Percentiles rank a stretch among this genome's conserved stretches.
Evolutionary conservation across 208 protist genomes (phyloP).

Genomic region (Lotmaria passim): DNA sequence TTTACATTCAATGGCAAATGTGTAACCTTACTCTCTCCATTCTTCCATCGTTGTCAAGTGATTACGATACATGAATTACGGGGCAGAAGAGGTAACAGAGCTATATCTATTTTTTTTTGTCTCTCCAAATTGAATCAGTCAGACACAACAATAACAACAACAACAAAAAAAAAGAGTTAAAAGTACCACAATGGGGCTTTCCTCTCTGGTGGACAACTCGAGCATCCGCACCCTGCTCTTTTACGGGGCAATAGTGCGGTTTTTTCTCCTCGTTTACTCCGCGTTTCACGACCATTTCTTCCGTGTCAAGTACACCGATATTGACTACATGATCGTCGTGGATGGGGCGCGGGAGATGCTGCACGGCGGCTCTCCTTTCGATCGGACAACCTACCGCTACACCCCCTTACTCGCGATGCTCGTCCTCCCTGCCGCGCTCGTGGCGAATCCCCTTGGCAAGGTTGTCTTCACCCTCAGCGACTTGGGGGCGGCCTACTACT

Average conservation of each 20-base stretch:
- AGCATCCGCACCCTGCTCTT: constrained; percentile 48
- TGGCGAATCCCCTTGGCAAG: constrained; percentile 79
- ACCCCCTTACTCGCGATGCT: constrained; percentile 91
- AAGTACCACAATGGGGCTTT: constrained; percentile 6
- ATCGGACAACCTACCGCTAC: constrained; percentile 95
- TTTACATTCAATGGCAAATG: no score
- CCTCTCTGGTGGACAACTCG: constrained; percentile 26
- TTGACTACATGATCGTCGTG: constrained; percentile 96
- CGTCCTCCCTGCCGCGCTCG: constrained; percentile 79
- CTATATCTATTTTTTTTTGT: no score
- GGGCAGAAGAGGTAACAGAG: no score
- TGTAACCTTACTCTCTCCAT: no score
- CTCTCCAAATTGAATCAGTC: not conserved
- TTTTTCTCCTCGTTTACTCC: constrained; percentile 78
- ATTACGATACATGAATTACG: no score
- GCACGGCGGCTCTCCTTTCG: constrained; percentile 86
- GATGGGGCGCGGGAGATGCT: constrained; percentile 91
- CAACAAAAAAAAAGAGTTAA: not conserved
- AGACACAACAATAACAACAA: not conserved
- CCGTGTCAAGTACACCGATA: constrained; percentile 96
- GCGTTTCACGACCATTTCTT: constrained; percentile 82
- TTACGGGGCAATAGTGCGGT: constrained; percentile 54
- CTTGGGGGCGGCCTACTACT: constrained; percentile 74
- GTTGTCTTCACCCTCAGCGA: constrained; percentile 88
- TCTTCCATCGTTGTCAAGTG: no score